Base-by-base conservation (phyloP, 2,329 filamentous ascomycete species). In the Cordyceps sp. region DNA sequence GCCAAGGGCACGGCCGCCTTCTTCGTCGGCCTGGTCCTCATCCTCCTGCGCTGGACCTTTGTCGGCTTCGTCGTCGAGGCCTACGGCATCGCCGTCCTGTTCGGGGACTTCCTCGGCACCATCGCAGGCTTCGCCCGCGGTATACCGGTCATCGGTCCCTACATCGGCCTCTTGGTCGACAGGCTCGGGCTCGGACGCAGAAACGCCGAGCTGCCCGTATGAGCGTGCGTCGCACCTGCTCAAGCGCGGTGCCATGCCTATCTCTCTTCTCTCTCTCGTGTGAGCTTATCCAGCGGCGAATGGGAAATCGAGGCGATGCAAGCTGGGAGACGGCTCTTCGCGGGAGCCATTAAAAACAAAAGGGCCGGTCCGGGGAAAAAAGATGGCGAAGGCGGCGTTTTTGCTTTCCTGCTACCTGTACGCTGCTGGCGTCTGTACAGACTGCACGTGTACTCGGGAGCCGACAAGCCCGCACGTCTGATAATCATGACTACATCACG, bases 71-170 rank as follows among this genome's bases (percentile, higher is more conserved):
- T 79, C 36, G 70, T 96, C 44, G 90, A 98, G 58, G 57, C 88
- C 4, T 96, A 96, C 57, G 90, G 90, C 20, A 88, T 98, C 42
- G 69, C 92, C 43, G 71, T 94, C 32, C 62, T 98, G 23, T 98
- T 98, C 58, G 90, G 90, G 23, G 90, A 98, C 56, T 96, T 96
- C 59, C 69, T 96, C 36, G 82, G 85, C 30, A 96, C 88, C 15
- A 86, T 96, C 41, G 81, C 80, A 1, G 73, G 81, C 13, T 93
- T 96, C 48, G 82, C 83, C 25, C 75, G 82, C 35, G 84, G 81
- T 38, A 58, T 93, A 10, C 88, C 90, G 0, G 66, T 94, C 7
- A 62, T 96, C 6, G 88, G 88, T 4, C 83, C 86, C 5, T 92
- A 86, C 46, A 78, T 94, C 48, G 80, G 82, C 36, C 60, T 70